Conservation (phyloP, 768 basidiomycete genomes). For the Pisolithus albus region DNA sequence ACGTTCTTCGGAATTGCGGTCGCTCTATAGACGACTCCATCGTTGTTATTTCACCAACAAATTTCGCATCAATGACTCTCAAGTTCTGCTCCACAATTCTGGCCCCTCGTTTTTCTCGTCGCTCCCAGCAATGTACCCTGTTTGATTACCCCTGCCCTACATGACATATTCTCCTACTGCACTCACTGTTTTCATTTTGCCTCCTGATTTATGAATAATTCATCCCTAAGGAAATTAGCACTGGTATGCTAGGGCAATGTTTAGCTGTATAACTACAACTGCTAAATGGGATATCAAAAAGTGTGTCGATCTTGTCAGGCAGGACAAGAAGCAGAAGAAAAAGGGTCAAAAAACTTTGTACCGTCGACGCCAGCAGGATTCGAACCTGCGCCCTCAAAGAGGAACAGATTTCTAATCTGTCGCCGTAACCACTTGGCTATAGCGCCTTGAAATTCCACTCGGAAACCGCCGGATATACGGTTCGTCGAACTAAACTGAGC, state of each 20-base stretch:
- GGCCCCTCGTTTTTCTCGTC: background rate
- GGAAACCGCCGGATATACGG: background rate
- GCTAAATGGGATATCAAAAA: background rate
- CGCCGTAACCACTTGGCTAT: slow-evolving; percentile 67
- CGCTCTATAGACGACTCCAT: no score
- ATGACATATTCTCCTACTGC: background rate
- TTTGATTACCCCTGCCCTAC: slow-evolving; percentile 13
- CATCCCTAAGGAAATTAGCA: slow-evolving; percentile 1
- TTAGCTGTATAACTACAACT: background rate
- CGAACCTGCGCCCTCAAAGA: slow-evolving; percentile 37
- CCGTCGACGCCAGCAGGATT: slow-evolving; percentile 37
- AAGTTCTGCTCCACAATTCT: background rate
- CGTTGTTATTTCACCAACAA: no score
- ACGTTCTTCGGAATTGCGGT: no score
- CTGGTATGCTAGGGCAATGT: slow-evolving; percentile 1
- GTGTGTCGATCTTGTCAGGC: no score
- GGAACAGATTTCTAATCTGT: slow-evolving; percentile 44
- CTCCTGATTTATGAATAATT: slow-evolving; percentile 1
- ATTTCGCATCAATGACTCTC: background rate
- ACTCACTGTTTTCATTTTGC: background rate
- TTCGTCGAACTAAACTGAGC: background rate
- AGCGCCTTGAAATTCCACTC: slow-evolving; percentile 33
- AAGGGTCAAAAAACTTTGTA: background rate
- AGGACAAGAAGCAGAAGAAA: background rate
- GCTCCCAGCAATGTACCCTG: background rate